Percentiles rank a stretch among this genome's conserved stretches.
phyloP scores from a whole-genome alignment of 2,329 filamentous ascomycete species.

The Paecilomyces sp. region DNA sequence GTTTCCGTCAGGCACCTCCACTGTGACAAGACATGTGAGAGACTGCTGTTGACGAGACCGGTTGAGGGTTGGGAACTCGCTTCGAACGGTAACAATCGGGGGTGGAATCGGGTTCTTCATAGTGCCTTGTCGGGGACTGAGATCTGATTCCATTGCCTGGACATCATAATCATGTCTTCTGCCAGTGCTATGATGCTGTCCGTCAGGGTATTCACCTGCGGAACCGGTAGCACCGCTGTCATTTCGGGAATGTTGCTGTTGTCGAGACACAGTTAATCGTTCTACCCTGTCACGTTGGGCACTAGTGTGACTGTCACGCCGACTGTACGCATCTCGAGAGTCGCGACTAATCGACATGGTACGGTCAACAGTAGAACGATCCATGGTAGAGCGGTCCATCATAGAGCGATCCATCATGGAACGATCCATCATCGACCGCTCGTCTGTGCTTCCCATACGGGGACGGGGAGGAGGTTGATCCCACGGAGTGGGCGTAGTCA shows the following conservation, averaged over 20 bases:
- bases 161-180: slow-evolving; percentile 91
- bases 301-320: slow-evolving; percentile 34
- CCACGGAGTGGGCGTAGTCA: slow-evolving; percentile 59
- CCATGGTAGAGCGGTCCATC: neutral
- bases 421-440: slow-evolving; percentile 6
- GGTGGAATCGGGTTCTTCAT: slow-evolving; percentile 82
- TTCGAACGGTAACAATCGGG: slow-evolving; percentile 87
- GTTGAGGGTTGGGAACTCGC: slow-evolving; percentile 91
- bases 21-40: slow-evolving; percentile 84
- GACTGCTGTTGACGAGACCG: slow-evolving; percentile 91
- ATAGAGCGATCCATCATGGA: slow-evolving; percentile 8
- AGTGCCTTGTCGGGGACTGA: slow-evolving; percentile 60
- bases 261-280: slow-evolving; percentile 34
- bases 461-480: slow-evolving; percentile 24
- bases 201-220: slow-evolving; percentile 72
- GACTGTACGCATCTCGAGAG: slow-evolving; percentile 19
- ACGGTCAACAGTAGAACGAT: slow-evolving; percentile 9
- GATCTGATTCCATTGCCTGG: slow-evolving; percentile 86
- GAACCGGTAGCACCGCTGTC: slow-evolving; percentile 76
- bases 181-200: slow-evolving; percentile 57
- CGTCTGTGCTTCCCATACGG: slow-evolving; percentile 4
- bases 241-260: slow-evolving; percentile 62
- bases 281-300: slow-evolving; percentile 40
- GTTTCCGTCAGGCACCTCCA: slow-evolving; percentile 88
- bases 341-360: slow-evolving; percentile 19